Base-by-base conservation (phyloP, 78 protist species). In the Emiliania huxleyi region DNA sequence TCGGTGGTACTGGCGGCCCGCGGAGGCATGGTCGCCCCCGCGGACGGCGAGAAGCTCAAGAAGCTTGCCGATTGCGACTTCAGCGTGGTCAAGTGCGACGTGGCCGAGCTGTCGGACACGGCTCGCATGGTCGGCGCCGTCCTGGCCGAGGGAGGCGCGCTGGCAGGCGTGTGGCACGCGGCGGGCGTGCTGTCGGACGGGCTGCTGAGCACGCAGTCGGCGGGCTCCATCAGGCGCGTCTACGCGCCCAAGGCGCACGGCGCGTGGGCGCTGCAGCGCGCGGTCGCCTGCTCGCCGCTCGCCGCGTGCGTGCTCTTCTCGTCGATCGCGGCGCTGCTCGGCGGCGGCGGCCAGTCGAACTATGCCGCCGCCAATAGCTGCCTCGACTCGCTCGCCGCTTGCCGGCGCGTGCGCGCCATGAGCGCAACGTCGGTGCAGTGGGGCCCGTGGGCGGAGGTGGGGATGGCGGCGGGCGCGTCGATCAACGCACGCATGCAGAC, bases 351-450 rank as follows among this genome's bases (percentile, higher is more conserved):
- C 29, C 89, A 42, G 38, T 0, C 89, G 56, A 38, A 69, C 69
- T 93, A 93, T 45, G 0, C 93, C 23, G 42, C 95, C 0, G 95
- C 90, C 49, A 93, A 93, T 43, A 46, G 90, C 6, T 73, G 15
- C 33, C 88, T 93, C 55, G 92, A 93, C 43, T 48, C 83, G 29
- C 83, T 90, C 35, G 93, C 90, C 0, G 35, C 25, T 1, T 12
- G 6, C 19, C 81, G 93, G 29, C 45, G 90, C 25, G 0, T 43
- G 23, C 21, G 0, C 40, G 95, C 92, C 6, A 22, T 90, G 43
- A 62, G 71, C 37, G 77, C 18, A 21, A 1, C 18, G 44, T 33
- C 38, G 38, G 42, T 71, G 18, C 81, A 71, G 81, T n/a, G 35
- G 81, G 81, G 42, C 18, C 11, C 35, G 3, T 25, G 35, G 81